These are phyloP conservation scores for Pythium vanterpoolii DNA, from an alignment of 352 stramenopile species.

Conservation along the genomic window DNA sequence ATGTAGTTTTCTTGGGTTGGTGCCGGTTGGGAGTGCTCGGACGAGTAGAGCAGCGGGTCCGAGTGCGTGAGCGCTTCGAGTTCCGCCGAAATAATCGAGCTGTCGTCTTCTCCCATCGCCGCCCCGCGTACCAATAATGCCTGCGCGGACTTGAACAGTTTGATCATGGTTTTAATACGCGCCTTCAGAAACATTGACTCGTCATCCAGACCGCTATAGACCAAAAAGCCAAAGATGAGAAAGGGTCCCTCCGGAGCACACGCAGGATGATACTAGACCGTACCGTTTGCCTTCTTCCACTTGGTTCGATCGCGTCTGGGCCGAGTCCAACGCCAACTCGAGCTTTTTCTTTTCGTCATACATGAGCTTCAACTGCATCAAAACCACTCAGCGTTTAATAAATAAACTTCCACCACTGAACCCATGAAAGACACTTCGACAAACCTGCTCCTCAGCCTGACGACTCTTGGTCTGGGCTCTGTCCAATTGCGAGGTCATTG, in stretches of 20 bases:
- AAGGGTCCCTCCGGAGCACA: no score
- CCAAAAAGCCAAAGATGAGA: background rate
- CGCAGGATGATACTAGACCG: no score
- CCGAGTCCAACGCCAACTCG: constrained; percentile 17
- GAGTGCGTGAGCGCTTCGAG: constrained; percentile 15
- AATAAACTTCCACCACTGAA: no score
- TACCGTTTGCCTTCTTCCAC: constrained; percentile 25
- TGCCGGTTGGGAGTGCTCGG: constrained; percentile 27
- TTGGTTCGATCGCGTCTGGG: constrained; percentile 8
- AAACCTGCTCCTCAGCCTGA: constrained; percentile 12
- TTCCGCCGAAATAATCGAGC: constrained; percentile 18
- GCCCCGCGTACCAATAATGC: background rate
- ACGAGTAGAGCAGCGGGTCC: constrained; percentile 21
- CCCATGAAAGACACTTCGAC: background rate
- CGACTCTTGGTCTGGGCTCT: constrained; percentile 6
- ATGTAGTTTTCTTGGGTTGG: constrained; percentile 21
- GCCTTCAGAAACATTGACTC: constrained; percentile 15
- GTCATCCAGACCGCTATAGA: constrained; percentile 16
- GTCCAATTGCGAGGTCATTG: constrained; percentile 10
- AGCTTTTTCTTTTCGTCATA: constrained; percentile 9
- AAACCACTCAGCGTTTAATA: background rate
- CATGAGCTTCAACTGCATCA: constrained; percentile 5
- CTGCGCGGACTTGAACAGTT: background rate
- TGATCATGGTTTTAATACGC: background rate
- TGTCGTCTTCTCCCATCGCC: constrained; percentile 6